A percentile compares a stretch with the other conserved stretches of the same genome.
phyloP scores from a whole-genome alignment of 495 filamentous ascomycete species.

The Articulospora tetracladia region DNA sequence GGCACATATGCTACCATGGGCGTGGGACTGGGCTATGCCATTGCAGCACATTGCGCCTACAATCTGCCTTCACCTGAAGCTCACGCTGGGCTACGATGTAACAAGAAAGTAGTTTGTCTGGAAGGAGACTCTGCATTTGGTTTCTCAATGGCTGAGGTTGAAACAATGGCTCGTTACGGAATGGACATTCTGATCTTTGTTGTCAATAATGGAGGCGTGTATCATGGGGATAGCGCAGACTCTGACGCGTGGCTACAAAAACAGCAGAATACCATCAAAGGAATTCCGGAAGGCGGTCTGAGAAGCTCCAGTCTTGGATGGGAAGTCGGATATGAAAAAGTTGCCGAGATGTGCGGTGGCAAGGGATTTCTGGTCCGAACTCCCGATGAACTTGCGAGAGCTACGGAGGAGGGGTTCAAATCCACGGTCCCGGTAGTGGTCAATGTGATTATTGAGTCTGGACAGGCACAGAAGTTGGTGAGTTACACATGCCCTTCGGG shows the following conservation, averaged over 20 bases:
- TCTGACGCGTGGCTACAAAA: constrained; percentile 32
- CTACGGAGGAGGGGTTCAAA: constrained; percentile 49
- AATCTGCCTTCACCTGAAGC: constrained; percentile 39
- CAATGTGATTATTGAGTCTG: constrained; percentile 58
- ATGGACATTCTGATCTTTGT: constrained; percentile 62
- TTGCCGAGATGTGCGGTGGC: constrained; percentile 55
- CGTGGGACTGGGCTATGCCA: constrained; percentile 61
- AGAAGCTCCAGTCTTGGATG: constrained; percentile 54
- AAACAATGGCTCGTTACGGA: constrained; percentile 59
- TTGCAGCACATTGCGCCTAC: constrained; percentile 59
- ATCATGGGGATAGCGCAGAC: constrained; percentile 47
- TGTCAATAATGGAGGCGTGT: constrained; percentile 63
- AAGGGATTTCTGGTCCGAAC: constrained; percentile 50
- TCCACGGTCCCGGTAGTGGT: constrained; percentile 47
- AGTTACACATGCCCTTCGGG: constrained; percentile 1
- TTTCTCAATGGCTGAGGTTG: constrained; percentile 60
- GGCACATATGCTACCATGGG: constrained; percentile 68
- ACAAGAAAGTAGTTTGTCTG: constrained; percentile 57
- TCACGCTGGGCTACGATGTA: constrained; percentile 8
- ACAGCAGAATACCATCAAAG: constrained; percentile 28
- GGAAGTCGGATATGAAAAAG: constrained; percentile 54
- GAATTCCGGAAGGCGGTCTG: constrained; percentile 32
- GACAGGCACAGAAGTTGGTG: constrained; percentile 46
- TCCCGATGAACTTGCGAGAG: constrained; percentile 47
- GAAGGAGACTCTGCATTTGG: constrained; percentile 64